Conservation (phyloP, 129 eudicot species). For the Lactuca saligna region DNA sequence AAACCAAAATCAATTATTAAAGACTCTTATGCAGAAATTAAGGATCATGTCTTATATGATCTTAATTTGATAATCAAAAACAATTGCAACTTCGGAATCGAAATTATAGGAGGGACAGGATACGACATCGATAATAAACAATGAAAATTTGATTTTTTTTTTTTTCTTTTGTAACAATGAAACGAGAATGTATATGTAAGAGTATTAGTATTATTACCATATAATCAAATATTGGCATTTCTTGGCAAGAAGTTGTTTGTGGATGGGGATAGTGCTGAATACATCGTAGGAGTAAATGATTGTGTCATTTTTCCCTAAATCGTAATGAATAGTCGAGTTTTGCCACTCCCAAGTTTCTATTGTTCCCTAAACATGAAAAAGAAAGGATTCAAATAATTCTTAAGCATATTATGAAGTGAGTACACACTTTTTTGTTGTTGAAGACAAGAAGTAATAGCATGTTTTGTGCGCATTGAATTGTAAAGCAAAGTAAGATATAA, state of each 20-base stretch:
- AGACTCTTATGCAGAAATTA: too few relatives aligned
- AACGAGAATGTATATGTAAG: background rate
- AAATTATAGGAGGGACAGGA: too few relatives aligned
- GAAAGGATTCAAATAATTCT: background rate
- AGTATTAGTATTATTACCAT: constrained; percentile 6
- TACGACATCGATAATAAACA: too few relatives aligned
- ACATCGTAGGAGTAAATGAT: constrained; percentile 21
- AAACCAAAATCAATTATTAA: too few relatives aligned
- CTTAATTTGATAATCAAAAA: too few relatives aligned
- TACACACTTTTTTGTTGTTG: background rate
- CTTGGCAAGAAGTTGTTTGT: constrained; percentile 13
- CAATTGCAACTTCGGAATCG: too few relatives aligned
- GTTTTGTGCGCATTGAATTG: background rate
- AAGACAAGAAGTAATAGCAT: background rate
- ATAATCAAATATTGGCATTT: constrained; percentile 24
- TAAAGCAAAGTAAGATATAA: background rate
- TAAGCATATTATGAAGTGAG: background rate
- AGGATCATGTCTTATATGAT: too few relatives aligned
- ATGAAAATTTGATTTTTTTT: too few relatives aligned
- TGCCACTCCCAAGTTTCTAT: constrained; percentile 2
- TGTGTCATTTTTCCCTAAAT: constrained; percentile 10
- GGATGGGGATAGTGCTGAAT: constrained; percentile 4
- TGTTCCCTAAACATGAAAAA: constrained; percentile 21
- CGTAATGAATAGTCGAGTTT: constrained; percentile 11
- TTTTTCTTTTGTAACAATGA: too few relatives aligned